These are phyloP conservation scores for Mycena polygramma DNA, from an alignment of 768 basidiomycete species.

Conservation along the genomic window DNA sequence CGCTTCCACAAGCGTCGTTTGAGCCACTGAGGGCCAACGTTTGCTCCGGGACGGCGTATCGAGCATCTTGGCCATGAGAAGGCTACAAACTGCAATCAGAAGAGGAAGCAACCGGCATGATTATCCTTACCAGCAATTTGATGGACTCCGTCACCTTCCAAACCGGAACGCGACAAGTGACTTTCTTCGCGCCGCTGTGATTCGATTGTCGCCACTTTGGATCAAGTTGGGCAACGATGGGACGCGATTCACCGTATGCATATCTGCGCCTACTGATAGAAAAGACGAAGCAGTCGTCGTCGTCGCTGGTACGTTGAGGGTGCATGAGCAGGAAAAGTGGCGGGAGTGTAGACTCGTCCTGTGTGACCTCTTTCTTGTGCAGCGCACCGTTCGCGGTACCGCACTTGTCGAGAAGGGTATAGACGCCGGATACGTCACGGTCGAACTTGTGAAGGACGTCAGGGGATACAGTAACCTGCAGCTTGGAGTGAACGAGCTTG, in stretches of 20 bases:
- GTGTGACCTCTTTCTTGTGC: conserved; percentile 69
- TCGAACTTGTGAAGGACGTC: conserved; percentile 68
- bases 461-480: conserved; percentile 72
- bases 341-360: conserved; percentile 64
- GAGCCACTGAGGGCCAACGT: conserved; percentile 64
- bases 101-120: conserved; percentile 6
- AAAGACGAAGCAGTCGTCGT: conserved; percentile 88
- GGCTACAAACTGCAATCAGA: conserved; percentile 55
- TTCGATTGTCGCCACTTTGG: conserved; percentile 84
- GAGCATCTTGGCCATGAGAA: conserved; percentile 65
- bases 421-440: conserved; percentile 85
- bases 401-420: conserved; percentile 85
- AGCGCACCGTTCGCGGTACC: conserved; percentile 90
- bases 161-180: conserved; percentile 70
- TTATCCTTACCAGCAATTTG: conserved; percentile 63
- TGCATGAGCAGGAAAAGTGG: conserved; percentile 89
- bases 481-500: conserved; percentile 72
- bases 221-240: conserved; percentile 80
- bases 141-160: conserved; percentile 71
- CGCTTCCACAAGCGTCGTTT: conserved; percentile 76
- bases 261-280: conserved; percentile 82
- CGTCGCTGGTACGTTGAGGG: conserved; percentile 83
- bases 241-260: conserved; percentile 86
- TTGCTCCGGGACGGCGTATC: conserved; percentile 73
- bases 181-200: conserved; percentile 59